phyloP scores from a whole-genome alignment of 768 basidiomycete genomes.

The Leccinum boreale region DNA sequence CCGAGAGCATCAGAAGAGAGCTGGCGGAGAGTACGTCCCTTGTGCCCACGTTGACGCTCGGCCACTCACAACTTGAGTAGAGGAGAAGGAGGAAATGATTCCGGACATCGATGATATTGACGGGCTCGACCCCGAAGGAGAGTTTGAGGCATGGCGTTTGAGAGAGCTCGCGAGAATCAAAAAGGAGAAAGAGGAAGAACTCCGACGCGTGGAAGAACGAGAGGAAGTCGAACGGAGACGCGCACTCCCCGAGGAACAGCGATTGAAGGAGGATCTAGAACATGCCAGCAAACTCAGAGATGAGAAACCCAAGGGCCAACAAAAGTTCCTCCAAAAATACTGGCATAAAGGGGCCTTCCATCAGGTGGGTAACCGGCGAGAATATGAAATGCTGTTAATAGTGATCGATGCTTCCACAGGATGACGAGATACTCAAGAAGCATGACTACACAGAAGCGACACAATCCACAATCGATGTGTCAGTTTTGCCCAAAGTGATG shows the following conservation, averaged over 20 bases:
- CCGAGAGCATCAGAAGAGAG: constrained; percentile 90
- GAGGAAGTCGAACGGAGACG: constrained; percentile 90
- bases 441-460: constrained; percentile 91
- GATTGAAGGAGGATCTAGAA: constrained; percentile 89
- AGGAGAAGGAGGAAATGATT: constrained; percentile 80
- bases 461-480: constrained; percentile 83
- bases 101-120: constrained; percentile 96
- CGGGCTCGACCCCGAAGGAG: constrained; percentile 80
- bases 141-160: constrained; percentile 96
- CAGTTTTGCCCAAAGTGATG: constrained; percentile 90
- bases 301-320: constrained; percentile 87
- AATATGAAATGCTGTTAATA: constrained; percentile 2
- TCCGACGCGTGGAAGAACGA: constrained; percentile 76
- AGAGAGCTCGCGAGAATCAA: constrained; percentile 93
- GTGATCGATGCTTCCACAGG: constrained; percentile 45
- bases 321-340: constrained; percentile 95
- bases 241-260: constrained; percentile 89
- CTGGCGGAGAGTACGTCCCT: constrained; percentile 77
- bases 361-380: constrained; percentile 52
- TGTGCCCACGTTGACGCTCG: not conserved
- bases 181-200: constrained; percentile 86
- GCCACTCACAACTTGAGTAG: constrained; percentile 38
- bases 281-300: constrained; percentile 77
- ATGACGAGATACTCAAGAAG: constrained; percentile 78
- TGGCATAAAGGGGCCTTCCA: constrained; percentile 99